These are phyloP conservation scores for Pichia californica DNA, from an alignment of 805 yeast genomes.

Conservation along the genomic window DNA sequence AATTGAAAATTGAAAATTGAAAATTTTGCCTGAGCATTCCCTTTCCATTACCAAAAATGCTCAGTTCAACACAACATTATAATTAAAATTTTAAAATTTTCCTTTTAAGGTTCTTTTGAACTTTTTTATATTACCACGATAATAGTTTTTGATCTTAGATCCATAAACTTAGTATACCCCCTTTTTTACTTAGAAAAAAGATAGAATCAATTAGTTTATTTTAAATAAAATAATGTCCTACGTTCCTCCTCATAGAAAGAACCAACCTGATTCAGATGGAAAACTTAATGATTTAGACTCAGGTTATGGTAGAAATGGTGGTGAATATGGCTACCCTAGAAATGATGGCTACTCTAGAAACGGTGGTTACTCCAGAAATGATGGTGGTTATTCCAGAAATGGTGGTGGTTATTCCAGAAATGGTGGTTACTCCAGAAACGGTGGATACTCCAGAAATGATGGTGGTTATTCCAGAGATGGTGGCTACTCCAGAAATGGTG, in stretches of 20 bases:
- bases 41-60: too few relatives aligned
- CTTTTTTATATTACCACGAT: too few relatives aligned
- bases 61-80: too few relatives aligned
- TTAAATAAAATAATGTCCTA: too few relatives aligned
- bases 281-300: not conserved
- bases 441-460: constrained; percentile 26
- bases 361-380: constrained; percentile 22
- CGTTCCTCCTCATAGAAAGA: constrained; percentile 48
- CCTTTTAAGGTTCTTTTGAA: too few relatives aligned
- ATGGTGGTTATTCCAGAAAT: constrained; percentile 22
- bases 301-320: constrained; percentile 10
- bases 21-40: too few relatives aligned
- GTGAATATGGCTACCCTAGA: constrained; percentile 25
- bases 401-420: constrained; percentile 20
- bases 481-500: constrained; percentile 19
- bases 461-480: constrained; percentile 17
- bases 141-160: not conserved
- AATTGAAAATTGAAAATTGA: too few relatives aligned
- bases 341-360: constrained; percentile 21
- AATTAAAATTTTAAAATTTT: too few relatives aligned
- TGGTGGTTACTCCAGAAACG: constrained; percentile 20
- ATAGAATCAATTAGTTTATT: too few relatives aligned
- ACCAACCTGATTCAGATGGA: too few relatives aligned
- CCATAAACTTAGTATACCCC: not conserved
- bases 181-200: too few relatives aligned